Conservation (phyloP, 2,329 filamentous ascomycete genomes). For the Fusarium sacchari region DNA sequence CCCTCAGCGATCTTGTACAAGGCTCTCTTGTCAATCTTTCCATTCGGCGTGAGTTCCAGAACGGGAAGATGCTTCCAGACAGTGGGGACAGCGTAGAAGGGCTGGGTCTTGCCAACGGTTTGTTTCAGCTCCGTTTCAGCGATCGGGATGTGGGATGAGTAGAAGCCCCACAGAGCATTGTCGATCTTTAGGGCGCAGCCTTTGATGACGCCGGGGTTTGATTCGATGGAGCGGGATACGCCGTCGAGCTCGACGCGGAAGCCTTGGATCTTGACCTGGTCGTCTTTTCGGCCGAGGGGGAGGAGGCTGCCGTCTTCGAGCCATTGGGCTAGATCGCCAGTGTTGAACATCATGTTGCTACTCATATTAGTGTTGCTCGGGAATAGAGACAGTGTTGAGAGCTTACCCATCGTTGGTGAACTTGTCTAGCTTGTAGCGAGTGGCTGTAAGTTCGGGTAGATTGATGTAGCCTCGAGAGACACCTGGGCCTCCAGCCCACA, state of each 20-base stretch:
- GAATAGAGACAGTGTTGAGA: rapidly evolving
- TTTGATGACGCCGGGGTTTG: background rate
- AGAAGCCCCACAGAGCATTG: slow-evolving; percentile 12
- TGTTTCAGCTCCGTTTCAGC: slow-evolving; percentile 14
- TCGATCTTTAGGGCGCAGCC: slow-evolving; percentile 23
- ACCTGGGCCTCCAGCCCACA: slow-evolving; percentile 60
- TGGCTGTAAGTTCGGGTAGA: background rate
- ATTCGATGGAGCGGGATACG: slow-evolving; percentile 15
- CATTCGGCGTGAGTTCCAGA: slow-evolving; percentile 28
- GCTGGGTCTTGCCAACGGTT: slow-evolving; percentile 4
- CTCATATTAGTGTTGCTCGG: background rate
- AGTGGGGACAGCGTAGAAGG: slow-evolving; percentile 26
- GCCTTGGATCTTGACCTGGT: slow-evolving; percentile 30
- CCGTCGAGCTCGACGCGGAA: slow-evolving; percentile 23
- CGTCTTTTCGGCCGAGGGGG: slow-evolving; percentile 31
- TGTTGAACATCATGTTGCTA: slow-evolving; percentile 49
- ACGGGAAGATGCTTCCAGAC: slow-evolving; percentile 17
- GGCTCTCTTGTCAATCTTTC: slow-evolving; percentile 22
- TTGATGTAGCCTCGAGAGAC: slow-evolving; percentile 28
- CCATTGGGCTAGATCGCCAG: slow-evolving; percentile 25
- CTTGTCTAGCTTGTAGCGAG: slow-evolving; percentile 39
- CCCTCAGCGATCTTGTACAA: slow-evolving; percentile 9
- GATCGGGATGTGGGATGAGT: slow-evolving; percentile 12
- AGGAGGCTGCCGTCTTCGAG: slow-evolving; percentile 25
- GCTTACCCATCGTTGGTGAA: slow-evolving; percentile 20